Conservation (phyloP, 352 stramenopile genomes). For the Pythium dissimile region DNA sequence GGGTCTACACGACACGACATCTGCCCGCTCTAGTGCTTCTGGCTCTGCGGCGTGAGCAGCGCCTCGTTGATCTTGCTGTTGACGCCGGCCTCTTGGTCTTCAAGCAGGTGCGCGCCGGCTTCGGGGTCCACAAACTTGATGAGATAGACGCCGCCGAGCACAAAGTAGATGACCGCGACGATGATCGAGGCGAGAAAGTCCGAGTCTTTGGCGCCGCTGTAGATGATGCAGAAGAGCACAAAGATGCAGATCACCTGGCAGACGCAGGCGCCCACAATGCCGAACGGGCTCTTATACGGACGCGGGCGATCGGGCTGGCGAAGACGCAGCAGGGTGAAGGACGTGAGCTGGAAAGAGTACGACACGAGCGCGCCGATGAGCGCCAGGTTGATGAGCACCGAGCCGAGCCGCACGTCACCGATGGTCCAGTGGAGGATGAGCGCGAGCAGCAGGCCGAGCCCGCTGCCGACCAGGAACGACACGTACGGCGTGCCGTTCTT, state of each 20-base stretch:
- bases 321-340: constrained; percentile 56
- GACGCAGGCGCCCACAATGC: constrained; percentile 42
- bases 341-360: constrained; percentile 59
- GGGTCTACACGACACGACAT: background rate
- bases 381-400: constrained; percentile 65
- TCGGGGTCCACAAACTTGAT: constrained; percentile 10
- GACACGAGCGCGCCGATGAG: constrained; percentile 59
- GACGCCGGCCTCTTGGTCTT: constrained; percentile 13
- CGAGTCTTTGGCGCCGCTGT: constrained; percentile 45
- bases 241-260: constrained; percentile 43
- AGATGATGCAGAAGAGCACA: constrained; percentile 57
- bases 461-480: constrained; percentile 38
- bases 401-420: constrained; percentile 49
- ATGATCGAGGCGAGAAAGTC: constrained; percentile 64
- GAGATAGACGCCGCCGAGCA: constrained; percentile 34
- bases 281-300: constrained; percentile 57
- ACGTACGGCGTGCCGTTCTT: constrained; percentile 38
- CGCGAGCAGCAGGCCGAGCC: constrained; percentile 37
- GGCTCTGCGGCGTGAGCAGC: constrained; percentile 21
- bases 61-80: constrained; percentile 22
- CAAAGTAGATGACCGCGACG: constrained; percentile 43
- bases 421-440: constrained; percentile 59
- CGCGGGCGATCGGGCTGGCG: constrained; percentile 44
- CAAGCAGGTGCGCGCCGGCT: constrained; percentile 9
- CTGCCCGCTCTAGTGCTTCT: constrained; percentile 12